Evolutionary conservation across 176 grass and related monocot genomes (phyloP).

Genomic region (Aegilops speltoides): DNA sequence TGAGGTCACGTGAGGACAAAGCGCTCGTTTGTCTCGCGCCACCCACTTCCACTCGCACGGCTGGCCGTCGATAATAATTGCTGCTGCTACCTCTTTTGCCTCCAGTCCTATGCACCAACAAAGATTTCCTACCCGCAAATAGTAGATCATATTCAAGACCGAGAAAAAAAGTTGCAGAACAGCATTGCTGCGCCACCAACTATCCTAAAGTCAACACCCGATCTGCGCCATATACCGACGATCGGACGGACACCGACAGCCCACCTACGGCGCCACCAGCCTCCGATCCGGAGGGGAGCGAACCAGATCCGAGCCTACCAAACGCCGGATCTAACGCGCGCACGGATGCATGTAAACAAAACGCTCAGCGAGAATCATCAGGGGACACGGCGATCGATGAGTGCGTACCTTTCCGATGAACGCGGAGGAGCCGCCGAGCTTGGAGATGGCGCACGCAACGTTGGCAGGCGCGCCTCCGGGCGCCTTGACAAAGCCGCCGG

Average conservation of each 20-base stretch:
- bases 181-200: too few species aligned
- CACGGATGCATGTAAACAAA: not conserved
- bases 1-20: not conserved
- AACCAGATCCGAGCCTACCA: not conserved
- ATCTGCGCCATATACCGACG: not conserved
- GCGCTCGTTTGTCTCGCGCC: not conserved
- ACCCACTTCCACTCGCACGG: not conserved
- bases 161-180: not conserved
- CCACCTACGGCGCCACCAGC: not conserved
- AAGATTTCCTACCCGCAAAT: not conserved
- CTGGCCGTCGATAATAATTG: not conserved
- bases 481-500: slow-evolving; percentile 77
- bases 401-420: slow-evolving; percentile 82
- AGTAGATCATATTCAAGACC: not conserved
- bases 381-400: not conserved
- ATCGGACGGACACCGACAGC: not conserved
- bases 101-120: too few species aligned
- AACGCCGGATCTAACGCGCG: not conserved
- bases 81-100: not conserved
- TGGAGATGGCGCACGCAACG: slow-evolving; percentile 74
- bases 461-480: slow-evolving; percentile 86
- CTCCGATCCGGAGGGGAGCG: not conserved
- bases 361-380: not conserved
- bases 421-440: slow-evolving; percentile 72
- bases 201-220: not conserved